phyloP scores from a whole-genome alignment of 129 eudicot genomes.

The Chrysanthemum makinoi region DNA sequence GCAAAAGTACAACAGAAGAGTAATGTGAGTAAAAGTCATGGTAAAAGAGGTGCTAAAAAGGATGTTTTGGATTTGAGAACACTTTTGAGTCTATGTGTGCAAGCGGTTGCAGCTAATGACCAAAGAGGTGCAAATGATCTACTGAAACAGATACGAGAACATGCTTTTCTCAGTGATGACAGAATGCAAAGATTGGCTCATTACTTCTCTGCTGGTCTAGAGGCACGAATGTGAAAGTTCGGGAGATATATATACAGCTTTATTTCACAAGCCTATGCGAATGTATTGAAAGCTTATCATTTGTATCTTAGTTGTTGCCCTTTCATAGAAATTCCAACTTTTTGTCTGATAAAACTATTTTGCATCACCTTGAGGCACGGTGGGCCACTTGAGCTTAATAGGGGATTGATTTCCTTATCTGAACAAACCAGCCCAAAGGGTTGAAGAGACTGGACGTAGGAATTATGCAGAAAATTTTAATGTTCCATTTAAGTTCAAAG shows the following conservation, averaged over 20 bases:
- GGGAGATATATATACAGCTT: conserved; percentile 54
- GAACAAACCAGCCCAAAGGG: conserved; percentile 65
- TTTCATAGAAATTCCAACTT: conserved; percentile 54
- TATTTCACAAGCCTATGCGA: too few species aligned
- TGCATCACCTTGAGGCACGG: conserved; percentile 51
- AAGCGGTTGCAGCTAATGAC: conserved; percentile 67
- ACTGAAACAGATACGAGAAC: conserved; percentile 64
- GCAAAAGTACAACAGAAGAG: conserved; percentile 36
- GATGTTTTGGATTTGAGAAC: conserved; percentile 71
- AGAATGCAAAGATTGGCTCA: conserved; percentile 85
- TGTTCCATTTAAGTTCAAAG: too few species aligned
- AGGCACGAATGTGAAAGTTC: conserved; percentile 80
- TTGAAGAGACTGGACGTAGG: too few species aligned
- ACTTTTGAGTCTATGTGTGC: conserved; percentile 69
- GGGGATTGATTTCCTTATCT: conserved; percentile 73
- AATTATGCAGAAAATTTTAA: too few species aligned
- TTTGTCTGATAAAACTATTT: conserved; percentile 62
- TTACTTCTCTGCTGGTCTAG: conserved; percentile 71
- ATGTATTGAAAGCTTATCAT: conserved; percentile 71
- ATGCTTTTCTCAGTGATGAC: conserved; percentile 66
- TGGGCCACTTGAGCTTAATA: conserved; percentile 73
- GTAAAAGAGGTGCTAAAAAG: conserved; percentile 52
- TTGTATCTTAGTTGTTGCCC: conserved; percentile 65
- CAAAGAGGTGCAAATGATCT: conserved; percentile 55
- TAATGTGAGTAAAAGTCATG: conserved; percentile 46